Conservation (phyloP, 495 filamentous ascomycete species). For the Tuber borchii region DNA sequence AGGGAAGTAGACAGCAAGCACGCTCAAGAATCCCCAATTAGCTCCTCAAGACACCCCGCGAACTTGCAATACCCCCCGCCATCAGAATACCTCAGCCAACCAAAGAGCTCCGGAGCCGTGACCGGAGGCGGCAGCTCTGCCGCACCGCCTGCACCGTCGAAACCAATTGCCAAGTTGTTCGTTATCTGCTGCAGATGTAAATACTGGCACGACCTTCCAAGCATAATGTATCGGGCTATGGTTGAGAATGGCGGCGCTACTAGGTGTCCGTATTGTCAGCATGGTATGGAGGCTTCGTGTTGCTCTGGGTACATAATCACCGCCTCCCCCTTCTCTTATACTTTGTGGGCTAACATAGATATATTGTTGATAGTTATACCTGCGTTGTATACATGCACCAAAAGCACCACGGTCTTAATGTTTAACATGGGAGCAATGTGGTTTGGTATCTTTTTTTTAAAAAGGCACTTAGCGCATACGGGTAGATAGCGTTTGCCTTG, state of each 20-base stretch:
- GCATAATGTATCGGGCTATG: slow-evolving; percentile 66
- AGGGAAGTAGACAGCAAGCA: slow-evolving; percentile 10
- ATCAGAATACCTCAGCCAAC: slow-evolving; percentile 18
- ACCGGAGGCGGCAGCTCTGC: slow-evolving; percentile 7
- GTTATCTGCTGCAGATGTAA: slow-evolving; percentile 76
- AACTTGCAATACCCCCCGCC: slow-evolving; percentile 4
- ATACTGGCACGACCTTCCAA: slow-evolving; percentile 75
- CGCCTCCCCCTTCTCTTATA: not conserved
- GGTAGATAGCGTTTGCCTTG: slow-evolving; percentile 4
- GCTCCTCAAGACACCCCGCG: slow-evolving; percentile 13
- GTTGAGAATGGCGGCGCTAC: slow-evolving; percentile 54
- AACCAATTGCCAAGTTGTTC: slow-evolving; percentile 64
- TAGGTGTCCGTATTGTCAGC: slow-evolving; percentile 71
- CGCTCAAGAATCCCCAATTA: slow-evolving; percentile 11
- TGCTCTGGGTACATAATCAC: slow-evolving; percentile 58
- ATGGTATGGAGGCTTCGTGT: slow-evolving; percentile 65
- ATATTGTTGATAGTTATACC: slow-evolving; percentile 33
- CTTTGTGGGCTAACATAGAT: slow-evolving; percentile 2
- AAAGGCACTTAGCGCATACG: not conserved
- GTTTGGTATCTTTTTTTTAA: not conserved
- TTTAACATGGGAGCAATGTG: not conserved
- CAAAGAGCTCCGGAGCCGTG: slow-evolving; percentile 13
- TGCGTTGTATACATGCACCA: slow-evolving; percentile 42
- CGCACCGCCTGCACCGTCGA: slow-evolving; percentile 38
- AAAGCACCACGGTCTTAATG: slow-evolving; percentile 27